phyloP scores from a whole-genome alignment of 2,329 filamentous ascomycete genomes.

The Diaporthe vaccinii region DNA sequence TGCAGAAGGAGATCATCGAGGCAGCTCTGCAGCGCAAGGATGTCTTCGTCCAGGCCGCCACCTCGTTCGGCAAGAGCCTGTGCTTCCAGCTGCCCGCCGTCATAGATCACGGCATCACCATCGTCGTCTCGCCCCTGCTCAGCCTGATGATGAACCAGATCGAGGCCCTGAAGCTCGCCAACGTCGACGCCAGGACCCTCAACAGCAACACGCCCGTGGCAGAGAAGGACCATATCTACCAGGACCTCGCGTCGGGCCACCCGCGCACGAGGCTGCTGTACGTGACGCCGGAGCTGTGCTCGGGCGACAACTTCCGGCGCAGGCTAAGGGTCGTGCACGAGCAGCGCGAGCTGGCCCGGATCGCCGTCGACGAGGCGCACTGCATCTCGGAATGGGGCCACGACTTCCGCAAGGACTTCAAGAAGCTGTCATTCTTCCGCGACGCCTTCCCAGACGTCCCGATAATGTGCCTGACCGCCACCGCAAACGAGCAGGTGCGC shows the following conservation, averaged over 20 bases:
- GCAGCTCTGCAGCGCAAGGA: conserved; percentile 86
- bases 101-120: conserved; percentile 88
- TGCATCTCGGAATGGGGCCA: conserved; percentile 99
- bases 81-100: conserved; percentile 95
- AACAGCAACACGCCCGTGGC: conserved; percentile 82
- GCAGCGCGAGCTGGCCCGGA: conserved; percentile 86
- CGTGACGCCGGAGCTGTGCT: conserved; percentile 92
- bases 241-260: conserved; percentile 89
- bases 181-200: conserved; percentile 85
- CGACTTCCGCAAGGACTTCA: conserved; percentile 95
- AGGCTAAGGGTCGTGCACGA: conserved; percentile 80
- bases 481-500: conserved; percentile 84
- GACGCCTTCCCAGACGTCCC: conserved; percentile 85
- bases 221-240: conserved; percentile 78
- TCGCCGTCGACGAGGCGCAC: conserved; percentile 95
- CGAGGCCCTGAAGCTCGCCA: conserved; percentile 78
- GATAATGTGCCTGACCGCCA: conserved; percentile 93
- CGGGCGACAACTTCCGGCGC: conserved; percentile 81
- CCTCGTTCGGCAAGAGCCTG: conserved; percentile 91
- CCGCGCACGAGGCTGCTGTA: conserved; percentile 88
- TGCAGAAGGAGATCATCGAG: conserved; percentile 89
- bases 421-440: conserved; percentile 88
- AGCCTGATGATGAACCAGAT: conserved; percentile 98
- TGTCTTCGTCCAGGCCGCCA: conserved; percentile 93
- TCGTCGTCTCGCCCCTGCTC: conserved; percentile 90